Conservation (phyloP, 2,329 filamentous ascomycete species). For the Geosmithia morbida region DNA sequence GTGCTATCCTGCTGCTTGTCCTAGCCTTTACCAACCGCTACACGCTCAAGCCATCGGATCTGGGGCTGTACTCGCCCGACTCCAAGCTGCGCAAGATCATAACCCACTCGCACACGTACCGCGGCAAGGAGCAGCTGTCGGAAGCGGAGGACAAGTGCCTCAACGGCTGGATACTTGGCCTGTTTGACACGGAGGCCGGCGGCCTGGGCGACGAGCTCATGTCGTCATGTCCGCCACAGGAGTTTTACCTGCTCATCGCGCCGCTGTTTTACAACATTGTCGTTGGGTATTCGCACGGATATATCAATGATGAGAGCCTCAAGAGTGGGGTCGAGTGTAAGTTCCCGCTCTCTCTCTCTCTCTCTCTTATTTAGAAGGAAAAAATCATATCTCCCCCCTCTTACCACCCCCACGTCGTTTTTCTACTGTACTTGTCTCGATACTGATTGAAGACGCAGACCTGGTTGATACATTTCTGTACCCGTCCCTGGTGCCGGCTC, state of each 20-base stretch:
- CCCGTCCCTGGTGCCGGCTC: slow-evolving; percentile 62
- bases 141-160: slow-evolving; percentile 52
- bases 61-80: slow-evolving; percentile 43
- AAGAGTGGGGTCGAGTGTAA: slow-evolving; percentile 65
- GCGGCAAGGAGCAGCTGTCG: slow-evolving; percentile 43
- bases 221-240: slow-evolving; percentile 67
- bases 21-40: slow-evolving; percentile 67
- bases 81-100: slow-evolving; percentile 59
- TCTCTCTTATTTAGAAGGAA: background rate
- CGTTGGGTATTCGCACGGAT: slow-evolving; percentile 49
- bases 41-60: slow-evolving; percentile 45
- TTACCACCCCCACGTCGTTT: too few species aligned
- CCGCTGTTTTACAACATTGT: slow-evolving; percentile 66
- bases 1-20: slow-evolving; percentile 58
- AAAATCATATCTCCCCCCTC: too few species aligned
- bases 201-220: slow-evolving; percentile 69
- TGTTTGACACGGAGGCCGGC: slow-evolving; percentile 61
- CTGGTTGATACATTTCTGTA: slow-evolving; percentile 67
- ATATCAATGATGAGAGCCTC: slow-evolving; percentile 53
- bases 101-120: slow-evolving; percentile 40
- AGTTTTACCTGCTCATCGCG: slow-evolving; percentile 68
- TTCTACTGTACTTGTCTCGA: too few species aligned
- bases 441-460: slow-evolving; percentile 27
- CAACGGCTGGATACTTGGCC: slow-evolving; percentile 59
- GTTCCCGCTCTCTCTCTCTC: slow-evolving; percentile 11